Evolutionary conservation across 164 flowering plant species (phyloP), one percentile per base, ranked within the genome.

Genomic region (Chimonanthus salicifolius): DNA sequence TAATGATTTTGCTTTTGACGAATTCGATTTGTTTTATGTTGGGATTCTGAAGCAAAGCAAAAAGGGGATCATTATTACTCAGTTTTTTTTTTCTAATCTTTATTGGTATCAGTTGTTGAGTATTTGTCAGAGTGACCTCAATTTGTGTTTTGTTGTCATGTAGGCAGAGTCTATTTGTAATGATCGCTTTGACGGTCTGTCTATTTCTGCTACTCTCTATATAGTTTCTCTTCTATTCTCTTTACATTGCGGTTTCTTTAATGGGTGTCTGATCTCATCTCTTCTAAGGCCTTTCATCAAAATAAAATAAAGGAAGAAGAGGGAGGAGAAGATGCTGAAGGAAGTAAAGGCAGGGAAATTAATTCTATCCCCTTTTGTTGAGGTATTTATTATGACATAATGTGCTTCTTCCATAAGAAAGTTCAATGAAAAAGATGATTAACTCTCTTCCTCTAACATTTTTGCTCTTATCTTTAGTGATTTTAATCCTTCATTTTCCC

Each of bases 1-100:
- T 82, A 83, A 87, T 88, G 87, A 88, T 87, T 11, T 46, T 48
- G 66, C 48, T 78, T 70, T 86, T 85, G 84, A 84, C 84, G 74
- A n/a, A 69, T 73, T 68, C 69, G 33, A 15, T 44, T 62, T 67
- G 47, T 45, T 51, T 67, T 48, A 60, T 33, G 71, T 45, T n/a
- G 46, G 46, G 48, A 10, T 68, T 78, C 82, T 79, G 84, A 78
- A 80, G 64, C 58, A 71, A 71, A 60, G 47, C 48, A n/a, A 51
- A 64, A 79, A 79, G 77, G 71, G 49, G 65, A 76, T 84, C 85
- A 84, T 85, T 87, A 87, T 87, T 80, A 73, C 84, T 45, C 71
- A 70, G 33, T 33, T 71, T 75, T 50, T 62, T 10, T 16, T 9
- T 18, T 74, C 60, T 72, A 4, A 6, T 54, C 8, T 46, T 33